phyloP scores from a whole-genome alignment of 352 stramenopile species.

The Pythium aphanidermatum region DNA sequence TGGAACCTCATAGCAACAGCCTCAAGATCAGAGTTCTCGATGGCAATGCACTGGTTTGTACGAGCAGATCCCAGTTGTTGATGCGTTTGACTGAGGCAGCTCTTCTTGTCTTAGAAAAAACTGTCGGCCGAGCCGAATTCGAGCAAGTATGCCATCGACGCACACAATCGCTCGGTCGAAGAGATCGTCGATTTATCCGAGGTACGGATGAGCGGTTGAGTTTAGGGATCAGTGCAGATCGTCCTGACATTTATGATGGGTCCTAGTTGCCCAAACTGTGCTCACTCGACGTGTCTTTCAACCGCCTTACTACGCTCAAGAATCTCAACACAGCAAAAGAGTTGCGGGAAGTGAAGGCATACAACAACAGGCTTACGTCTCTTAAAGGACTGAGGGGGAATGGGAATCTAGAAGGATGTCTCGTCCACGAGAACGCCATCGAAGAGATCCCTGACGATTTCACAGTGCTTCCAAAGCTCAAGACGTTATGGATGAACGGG shows the following conservation, averaged over 20 bases:
- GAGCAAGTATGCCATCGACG: slow-evolving; percentile 75
- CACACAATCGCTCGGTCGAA: slow-evolving; percentile 60
- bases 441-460: slow-evolving; percentile 52
- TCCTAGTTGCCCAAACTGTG: slow-evolving; percentile 59
- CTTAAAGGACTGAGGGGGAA: slow-evolving; percentile 47
- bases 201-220: slow-evolving; percentile 19
- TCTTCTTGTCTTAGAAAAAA: slow-evolving; percentile 15
- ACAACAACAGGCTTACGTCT: slow-evolving; percentile 70
- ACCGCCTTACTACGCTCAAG: slow-evolving; percentile 43
- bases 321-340: slow-evolving; percentile 61
- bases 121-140: slow-evolving; percentile 67
- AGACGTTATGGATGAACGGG: slow-evolving; percentile 62
- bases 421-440: slow-evolving; percentile 74
- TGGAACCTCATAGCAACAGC: slow-evolving; percentile 1
- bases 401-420: slow-evolving; percentile 49
- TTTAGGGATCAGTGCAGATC: background rate
- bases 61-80: too few species aligned
- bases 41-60: slow-evolving; percentile 11
- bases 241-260: background rate
- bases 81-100: too few species aligned
- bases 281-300: slow-evolving; percentile 78
- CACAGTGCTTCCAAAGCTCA: slow-evolving; percentile 54
- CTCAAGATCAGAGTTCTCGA: slow-evolving; percentile 12
- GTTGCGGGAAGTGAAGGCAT: slow-evolving; percentile 68
- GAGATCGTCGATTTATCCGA: slow-evolving; percentile 60